Percentiles rank a stretch among this genome's conserved stretches.
Evolutionary conservation across 495 filamentous ascomycete species (phyloP).

Genomic region (Parachaetomium inaequale): DNA sequence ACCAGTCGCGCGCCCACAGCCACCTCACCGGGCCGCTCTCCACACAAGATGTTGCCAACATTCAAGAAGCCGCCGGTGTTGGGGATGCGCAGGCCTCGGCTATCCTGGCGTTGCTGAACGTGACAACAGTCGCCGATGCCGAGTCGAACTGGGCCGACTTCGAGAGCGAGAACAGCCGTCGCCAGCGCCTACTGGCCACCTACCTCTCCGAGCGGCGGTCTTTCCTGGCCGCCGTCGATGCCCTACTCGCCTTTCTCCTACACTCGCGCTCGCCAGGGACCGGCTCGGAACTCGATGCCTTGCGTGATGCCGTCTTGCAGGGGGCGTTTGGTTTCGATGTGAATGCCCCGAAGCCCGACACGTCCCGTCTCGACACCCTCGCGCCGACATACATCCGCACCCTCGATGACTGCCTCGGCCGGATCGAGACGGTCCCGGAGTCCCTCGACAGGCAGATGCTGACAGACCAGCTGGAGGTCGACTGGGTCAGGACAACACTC

Average conservation of each 20-base stretch:
- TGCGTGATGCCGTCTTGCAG: slow-evolving; percentile 25
- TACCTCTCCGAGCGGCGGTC: slow-evolving; percentile 67
- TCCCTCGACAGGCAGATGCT: slow-evolving; percentile 28
- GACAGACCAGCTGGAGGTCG: slow-evolving; percentile 51
- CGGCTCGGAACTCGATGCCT: slow-evolving; percentile 28
- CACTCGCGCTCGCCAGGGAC: slow-evolving; percentile 27
- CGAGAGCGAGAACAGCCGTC: slow-evolving; percentile 53
- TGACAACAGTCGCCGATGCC: slow-evolving; percentile 42
- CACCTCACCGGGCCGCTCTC: slow-evolving; percentile 64
- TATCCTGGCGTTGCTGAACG: slow-evolving; percentile 44
- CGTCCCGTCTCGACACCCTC: slow-evolving; percentile 34
- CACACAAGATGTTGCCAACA: slow-evolving; percentile 62
- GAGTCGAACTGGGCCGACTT: slow-evolving; percentile 53
- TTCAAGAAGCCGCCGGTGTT: slow-evolving; percentile 62
- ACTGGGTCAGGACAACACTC: slow-evolving; percentile 60
- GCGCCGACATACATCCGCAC: slow-evolving; percentile 40
- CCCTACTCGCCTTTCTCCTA: slow-evolving; percentile 42
- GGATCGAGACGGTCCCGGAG: slow-evolving; percentile 29
- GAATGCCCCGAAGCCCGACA: slow-evolving; percentile 10
- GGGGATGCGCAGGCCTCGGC: slow-evolving; percentile 50
- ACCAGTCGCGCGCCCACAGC: slow-evolving; percentile 64
- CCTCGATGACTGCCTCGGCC: slow-evolving; percentile 36
- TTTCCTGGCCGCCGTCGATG: slow-evolving; percentile 50
- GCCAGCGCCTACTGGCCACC: slow-evolving; percentile 58
- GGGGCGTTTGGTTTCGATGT: slow-evolving; percentile 28